Conservation (phyloP, 2,329 filamentous ascomycete species). For the Podosphaera leucotricha region DNA sequence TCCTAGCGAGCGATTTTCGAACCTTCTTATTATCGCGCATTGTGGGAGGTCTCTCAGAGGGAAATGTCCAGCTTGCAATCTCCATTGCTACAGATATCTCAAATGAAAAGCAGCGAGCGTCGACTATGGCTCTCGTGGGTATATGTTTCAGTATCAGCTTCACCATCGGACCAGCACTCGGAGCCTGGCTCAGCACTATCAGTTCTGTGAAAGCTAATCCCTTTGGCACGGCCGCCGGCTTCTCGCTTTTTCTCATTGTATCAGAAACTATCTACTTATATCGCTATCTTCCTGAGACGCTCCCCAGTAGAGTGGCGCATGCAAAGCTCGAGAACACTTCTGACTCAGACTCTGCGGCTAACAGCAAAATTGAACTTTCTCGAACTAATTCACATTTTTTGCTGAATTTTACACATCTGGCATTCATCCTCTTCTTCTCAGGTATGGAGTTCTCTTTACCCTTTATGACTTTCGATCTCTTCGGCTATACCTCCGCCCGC, state of each 20-base stretch:
- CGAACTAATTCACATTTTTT: constrained; percentile 59
- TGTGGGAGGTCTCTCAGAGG: constrained; percentile 82
- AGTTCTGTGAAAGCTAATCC: constrained; percentile 66
- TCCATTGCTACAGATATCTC: constrained; percentile 94
- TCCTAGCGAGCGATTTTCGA: constrained; percentile 76
- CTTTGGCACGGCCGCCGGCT: constrained; percentile 76
- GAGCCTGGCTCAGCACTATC: constrained; percentile 62
- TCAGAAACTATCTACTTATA: constrained; percentile 79
- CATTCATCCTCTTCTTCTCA: constrained; percentile 89
- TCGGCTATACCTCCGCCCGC: constrained; percentile 53
- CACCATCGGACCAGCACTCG: constrained; percentile 82
- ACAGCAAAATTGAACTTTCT: constrained; percentile 10
- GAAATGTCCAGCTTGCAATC: constrained; percentile 87
- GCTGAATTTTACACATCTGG: constrained; percentile 67
- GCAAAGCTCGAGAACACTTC: constrained; percentile 8
- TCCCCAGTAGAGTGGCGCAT: constrained; percentile 31
- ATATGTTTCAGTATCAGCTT: constrained; percentile 95
- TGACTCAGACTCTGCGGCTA: constrained; percentile 3
- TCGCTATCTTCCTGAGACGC: constrained; percentile 62
- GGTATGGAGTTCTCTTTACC: constrained; percentile 96
- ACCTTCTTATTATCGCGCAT: constrained; percentile 87
- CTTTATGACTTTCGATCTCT: constrained; percentile 93
- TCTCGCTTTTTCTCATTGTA: constrained; percentile 66
- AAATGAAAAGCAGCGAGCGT: constrained; percentile 58
- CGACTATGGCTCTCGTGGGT: constrained; percentile 89